Conservation (phyloP, 169 alveolate species). For the Cryptosporidium sp. region DNA sequence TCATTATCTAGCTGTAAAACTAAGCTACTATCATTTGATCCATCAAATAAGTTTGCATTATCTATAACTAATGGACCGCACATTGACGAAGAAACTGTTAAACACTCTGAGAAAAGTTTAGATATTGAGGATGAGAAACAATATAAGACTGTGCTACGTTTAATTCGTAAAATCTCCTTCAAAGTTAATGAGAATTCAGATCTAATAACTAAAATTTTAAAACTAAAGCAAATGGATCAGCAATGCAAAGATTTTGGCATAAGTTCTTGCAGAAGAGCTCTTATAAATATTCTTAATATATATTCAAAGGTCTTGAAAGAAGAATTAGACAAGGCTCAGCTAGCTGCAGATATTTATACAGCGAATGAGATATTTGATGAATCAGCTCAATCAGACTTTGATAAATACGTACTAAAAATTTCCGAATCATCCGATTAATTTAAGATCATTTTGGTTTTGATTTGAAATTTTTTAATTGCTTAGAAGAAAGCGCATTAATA, state of each 20-base stretch:
- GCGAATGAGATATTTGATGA: neutral
- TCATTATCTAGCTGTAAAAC: neutral
- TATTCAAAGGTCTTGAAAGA: neutral
- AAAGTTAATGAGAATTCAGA: neutral
- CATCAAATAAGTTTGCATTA: neutral
- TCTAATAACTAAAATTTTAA: neutral
- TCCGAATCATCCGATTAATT: too few species aligned
- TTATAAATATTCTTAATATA: neutral
- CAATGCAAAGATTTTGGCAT: neutral
- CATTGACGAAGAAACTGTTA: neutral
- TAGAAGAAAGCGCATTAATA: too few species aligned
- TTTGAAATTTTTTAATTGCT: too few species aligned
- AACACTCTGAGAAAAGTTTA: neutral
- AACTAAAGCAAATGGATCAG: neutral
- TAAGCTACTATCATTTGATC: neutral
- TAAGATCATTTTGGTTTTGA: too few species aligned
- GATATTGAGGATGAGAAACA: neutral
- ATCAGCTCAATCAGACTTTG: neutral
- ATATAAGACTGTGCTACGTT: neutral
- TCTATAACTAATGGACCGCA: neutral
- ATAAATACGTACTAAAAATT: neutral
- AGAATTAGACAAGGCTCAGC: conserved; percentile 15
- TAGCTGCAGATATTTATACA: conserved; percentile 8
- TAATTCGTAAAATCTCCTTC: neutral
- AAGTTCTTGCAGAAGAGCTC: neutral